Percentiles rank a stretch among this genome's conserved stretches.
Conservation (phyloP, 2,329 filamentous ascomycete species). For the Pseudogymnoascus sp. region DNA sequence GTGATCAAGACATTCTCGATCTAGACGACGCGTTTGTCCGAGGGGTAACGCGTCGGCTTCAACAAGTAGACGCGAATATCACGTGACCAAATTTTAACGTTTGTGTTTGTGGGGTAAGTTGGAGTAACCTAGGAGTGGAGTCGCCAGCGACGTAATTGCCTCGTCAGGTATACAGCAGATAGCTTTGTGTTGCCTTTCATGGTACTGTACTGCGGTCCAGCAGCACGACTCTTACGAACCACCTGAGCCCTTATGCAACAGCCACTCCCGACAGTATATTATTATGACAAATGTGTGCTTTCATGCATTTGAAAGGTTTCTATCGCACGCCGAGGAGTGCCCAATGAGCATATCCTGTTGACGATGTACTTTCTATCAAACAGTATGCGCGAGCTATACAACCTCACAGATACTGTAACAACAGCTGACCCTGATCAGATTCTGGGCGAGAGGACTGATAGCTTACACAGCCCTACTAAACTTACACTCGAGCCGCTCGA, state of each 20-base stretch:
- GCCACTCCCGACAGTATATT: background rate
- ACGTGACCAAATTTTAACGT: background rate
- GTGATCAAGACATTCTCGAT: background rate
- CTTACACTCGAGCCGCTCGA: background rate
- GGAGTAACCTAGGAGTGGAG: background rate
- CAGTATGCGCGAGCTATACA: background rate
- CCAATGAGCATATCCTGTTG: slow-evolving; percentile 4
- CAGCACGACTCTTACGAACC: background rate
- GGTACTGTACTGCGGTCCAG: background rate
- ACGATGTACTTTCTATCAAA: slow-evolving; percentile 1
- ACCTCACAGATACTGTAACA: background rate
- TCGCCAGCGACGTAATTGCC: background rate
- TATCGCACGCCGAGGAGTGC: background rate
- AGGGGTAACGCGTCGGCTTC: background rate
- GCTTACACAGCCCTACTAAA: background rate
- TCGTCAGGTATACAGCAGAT: background rate
- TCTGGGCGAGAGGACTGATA: background rate
- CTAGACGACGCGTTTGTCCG: background rate
- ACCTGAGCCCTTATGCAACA: background rate
- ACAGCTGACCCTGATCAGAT: background rate
- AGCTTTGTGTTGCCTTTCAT: background rate
- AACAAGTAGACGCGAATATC: background rate
- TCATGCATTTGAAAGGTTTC: slow-evolving; percentile 4
- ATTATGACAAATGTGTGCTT: background rate
- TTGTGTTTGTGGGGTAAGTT: slow-evolving; percentile 6